A percentile compares a stretch with the other conserved stretches of the same genome.
phyloP scores from a whole-genome alignment of 2,329 filamentous ascomycete genomes.

The Beauveria sp. region DNA sequence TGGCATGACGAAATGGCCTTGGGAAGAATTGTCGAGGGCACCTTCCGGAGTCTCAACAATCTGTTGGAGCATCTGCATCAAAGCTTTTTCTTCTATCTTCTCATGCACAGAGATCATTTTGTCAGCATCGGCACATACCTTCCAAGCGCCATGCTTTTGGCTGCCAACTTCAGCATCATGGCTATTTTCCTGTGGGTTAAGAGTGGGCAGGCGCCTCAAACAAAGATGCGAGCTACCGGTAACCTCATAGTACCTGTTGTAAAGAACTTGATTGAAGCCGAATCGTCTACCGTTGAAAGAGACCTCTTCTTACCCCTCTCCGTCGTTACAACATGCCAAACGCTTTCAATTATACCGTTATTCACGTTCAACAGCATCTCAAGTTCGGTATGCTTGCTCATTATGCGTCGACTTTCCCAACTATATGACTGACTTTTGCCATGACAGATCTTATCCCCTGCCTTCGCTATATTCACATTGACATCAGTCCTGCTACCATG shows the following conservation, averaged over 20 bases:
- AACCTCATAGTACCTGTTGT: slow-evolving; percentile 7
- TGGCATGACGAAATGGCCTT: slow-evolving; percentile 98
- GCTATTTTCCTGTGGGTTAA: slow-evolving; percentile 90
- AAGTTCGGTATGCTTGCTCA: slow-evolving; percentile 46
- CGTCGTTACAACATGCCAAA: slow-evolving; percentile 65
- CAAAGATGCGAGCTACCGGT: slow-evolving; percentile 13
- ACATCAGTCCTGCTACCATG: slow-evolving; percentile 51
- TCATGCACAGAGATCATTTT: slow-evolving; percentile 87
- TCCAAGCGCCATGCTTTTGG: slow-evolving; percentile 94
- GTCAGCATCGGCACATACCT: slow-evolving; percentile 98
- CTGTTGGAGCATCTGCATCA: slow-evolving; percentile 94
- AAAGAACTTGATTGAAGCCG: not conserved
- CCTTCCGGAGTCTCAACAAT: slow-evolving; percentile 92
- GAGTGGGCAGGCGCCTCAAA: slow-evolving; percentile 51
- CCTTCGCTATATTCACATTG: slow-evolving; percentile 51
- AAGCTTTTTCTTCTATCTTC: slow-evolving; percentile 97
- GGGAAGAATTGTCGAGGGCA: slow-evolving; percentile 79
- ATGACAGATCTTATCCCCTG: slow-evolving; percentile 47
- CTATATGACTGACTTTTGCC: not conserved
- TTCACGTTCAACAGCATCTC: slow-evolving; percentile 77
- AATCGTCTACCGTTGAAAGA: slow-evolving; percentile 42
- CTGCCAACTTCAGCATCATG: slow-evolving; percentile 91
- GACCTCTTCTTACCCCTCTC: slow-evolving; percentile 66
- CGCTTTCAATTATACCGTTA: slow-evolving; percentile 71
- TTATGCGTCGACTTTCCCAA: not conserved